These are phyloP conservation scores for Pseudocercospora fuligena DNA, from an alignment of 2,329 filamentous ascomycete species.

Conservation along the genomic window DNA sequence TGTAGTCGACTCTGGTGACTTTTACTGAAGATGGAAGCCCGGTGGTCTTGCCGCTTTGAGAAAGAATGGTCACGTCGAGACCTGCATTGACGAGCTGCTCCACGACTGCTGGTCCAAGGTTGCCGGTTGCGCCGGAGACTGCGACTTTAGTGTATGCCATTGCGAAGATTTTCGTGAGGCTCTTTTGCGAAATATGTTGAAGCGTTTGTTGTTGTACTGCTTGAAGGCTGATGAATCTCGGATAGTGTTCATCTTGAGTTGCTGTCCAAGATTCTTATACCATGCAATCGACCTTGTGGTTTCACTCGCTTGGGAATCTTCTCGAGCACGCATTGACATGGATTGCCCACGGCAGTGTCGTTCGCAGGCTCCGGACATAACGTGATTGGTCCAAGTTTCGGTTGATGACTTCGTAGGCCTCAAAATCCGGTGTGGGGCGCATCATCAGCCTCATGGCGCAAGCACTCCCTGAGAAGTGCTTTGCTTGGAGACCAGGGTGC, in stretches of 20 bases:
- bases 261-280: background rate
- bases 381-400: background rate
- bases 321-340: constrained; percentile 5
- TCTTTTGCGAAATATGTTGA: background rate
- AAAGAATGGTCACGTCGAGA: constrained; percentile 54
- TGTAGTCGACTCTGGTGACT: constrained; percentile 53
- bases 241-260: background rate
- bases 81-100: constrained; percentile 47
- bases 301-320: constrained; percentile 1
- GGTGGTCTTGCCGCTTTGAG: constrained; percentile 47
- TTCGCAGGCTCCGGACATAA: constrained; percentile 1
- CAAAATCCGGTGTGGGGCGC: constrained; percentile 4
- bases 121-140: constrained; percentile 44
- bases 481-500: background rate
- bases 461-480: background rate
- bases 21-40: constrained; percentile 47
- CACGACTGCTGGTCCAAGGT: constrained; percentile 49
- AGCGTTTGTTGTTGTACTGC: background rate
- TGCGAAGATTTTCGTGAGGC: background rate
- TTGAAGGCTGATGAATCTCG: background rate
- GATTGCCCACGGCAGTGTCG: background rate
- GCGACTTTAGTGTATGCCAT: constrained; percentile 37
- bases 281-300: background rate
- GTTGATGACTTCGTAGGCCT: background rate
- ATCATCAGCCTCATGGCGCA: background rate